These are phyloP conservation scores for Colletotrichum endophyticum DNA, from an alignment of 2,329 filamentous ascomycete species.

Conservation along the genomic window DNA sequence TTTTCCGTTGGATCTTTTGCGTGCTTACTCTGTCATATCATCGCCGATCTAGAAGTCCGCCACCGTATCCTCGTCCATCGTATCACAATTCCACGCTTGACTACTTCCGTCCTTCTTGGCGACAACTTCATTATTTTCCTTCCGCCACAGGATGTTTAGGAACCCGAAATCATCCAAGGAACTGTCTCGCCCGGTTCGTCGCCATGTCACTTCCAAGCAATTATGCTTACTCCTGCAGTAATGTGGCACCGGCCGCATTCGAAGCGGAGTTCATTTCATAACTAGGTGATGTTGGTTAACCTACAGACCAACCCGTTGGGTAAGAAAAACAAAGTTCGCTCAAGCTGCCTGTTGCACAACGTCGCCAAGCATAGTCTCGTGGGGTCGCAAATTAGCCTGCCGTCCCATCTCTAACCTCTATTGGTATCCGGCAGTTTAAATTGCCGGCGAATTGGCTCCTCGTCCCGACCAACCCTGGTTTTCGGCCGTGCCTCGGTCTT, in stretches of 20 bases:
- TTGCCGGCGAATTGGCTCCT: background rate
- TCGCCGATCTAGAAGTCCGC: background rate
- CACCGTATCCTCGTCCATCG: too few relatives aligned
- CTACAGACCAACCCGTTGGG: background rate
- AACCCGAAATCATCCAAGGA: background rate
- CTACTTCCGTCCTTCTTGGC: too few relatives aligned
- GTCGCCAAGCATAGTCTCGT: background rate
- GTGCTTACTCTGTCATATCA: background rate
- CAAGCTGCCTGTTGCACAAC: background rate
- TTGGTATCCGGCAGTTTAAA: background rate
- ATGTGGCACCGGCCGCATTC: background rate
- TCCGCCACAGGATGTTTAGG: too few relatives aligned
- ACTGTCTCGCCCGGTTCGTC: background rate
- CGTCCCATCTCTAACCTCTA: background rate
- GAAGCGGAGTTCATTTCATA: background rate
- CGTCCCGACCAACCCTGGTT: background rate
- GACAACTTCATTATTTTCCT: too few relatives aligned
- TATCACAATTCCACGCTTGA: too few relatives aligned
- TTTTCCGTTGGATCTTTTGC: too few relatives aligned
- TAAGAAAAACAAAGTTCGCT: background rate
- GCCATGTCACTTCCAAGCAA: background rate
- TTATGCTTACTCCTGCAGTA: background rate
- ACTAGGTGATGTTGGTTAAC: background rate
- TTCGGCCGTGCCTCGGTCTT: slow-evolving; percentile 5
- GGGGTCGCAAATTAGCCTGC: background rate